Base-by-base conservation (phyloP, 805 yeast species). In the Starmerella sp. region DNA sequence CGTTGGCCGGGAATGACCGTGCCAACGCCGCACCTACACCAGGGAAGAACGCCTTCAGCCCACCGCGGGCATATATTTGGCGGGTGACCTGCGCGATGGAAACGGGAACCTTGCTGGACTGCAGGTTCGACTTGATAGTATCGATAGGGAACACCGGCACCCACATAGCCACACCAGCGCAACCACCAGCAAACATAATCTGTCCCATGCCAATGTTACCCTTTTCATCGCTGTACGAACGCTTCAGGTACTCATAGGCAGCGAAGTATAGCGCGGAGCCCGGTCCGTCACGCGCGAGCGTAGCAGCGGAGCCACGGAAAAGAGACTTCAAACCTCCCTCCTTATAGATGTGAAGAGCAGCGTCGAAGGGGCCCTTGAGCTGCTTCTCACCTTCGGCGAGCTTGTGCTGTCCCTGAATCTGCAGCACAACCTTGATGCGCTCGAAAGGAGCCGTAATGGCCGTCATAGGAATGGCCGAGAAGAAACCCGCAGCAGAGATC, bases 131-230 rank as follows among this genome's bases (percentile, higher is more conserved):
- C 75, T 91, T 91, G 69, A 91, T 84, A 8, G 97, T 93, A 69
- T 91, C 98, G 46, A 91, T 79, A 37, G 98, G 98, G 86, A 89
- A 91, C 17, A 91, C 93, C 28, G 85, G 86, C 34, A 84, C 71
- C 98, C 98, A 91, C 98, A 91, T 91, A 10, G 95, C 81, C 58
- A 91, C 86, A 66, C 98, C 98, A 1, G 97, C 95, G 66, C 81
- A 77, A 28, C 97, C 98, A 69, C 98, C 98, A 37, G 97, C 95
- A 44, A 85, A 74, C 61, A 87, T 80, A 57, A 93, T 80, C 35
- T 93, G 89, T 29, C 77, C 71, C 44, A 91, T 73, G 65, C 88
- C 66, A 49, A 78, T 74, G 54, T 77, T 73, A 37, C 79, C 80
- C 28, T 80, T 79, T 14, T 69, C 69, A 29, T 67, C 67, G n/a